Evolutionary conservation across 768 basidiomycete genomes (phyloP), one percentile per base, ranked within the genome.

Genomic region (Mycena haematopus): DNA sequence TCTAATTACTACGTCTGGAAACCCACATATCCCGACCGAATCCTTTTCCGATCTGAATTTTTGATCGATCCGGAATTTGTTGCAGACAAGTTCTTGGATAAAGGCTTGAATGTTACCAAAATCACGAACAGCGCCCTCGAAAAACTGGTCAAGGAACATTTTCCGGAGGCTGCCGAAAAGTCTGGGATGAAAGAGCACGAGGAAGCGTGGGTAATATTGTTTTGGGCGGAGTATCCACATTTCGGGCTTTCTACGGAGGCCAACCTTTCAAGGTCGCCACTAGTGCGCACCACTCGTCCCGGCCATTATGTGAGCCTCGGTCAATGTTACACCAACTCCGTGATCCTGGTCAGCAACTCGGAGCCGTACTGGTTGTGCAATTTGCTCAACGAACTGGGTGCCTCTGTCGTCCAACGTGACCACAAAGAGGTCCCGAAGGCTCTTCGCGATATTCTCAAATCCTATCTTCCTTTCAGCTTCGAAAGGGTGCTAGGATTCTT

Each of bases 261-360:
- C 13, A 53, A 59, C 2, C 46, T 66, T 42, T 31, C 40, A 5
- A 38, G 54, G 9, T 78, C 76, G 56, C 76, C 77, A 2, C 66
- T 82, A 15, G 75, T 82, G 0, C 75, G 73, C 11, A 78, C 77
- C 4, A 65, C 60, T 31, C 62, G 33, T 6, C 40, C 58, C 0
- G 67, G 69, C 11, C 49, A 62, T 8, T 80, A 75, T 35, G 71
- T 75, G n/a, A 79, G 78, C 4, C 57, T 80, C 15, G 36, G 62
- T 2, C 65, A 73, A 38, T 77, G 77, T 55, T 69, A 54, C 52
- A 60, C 71, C 11, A 66, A 60, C 1, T 60, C 63, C 0, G 72
- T 71, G 9, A 62, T 79, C n/a, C 42, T 80, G 14, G 51, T 70
- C 15, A 51, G 62, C 52, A 52, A 57, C n/a, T 47, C 55, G 0